Evolutionary conservation across 2,329 filamentous ascomycete genomes (phyloP).

Genomic region (Fusarium circinatum): DNA sequence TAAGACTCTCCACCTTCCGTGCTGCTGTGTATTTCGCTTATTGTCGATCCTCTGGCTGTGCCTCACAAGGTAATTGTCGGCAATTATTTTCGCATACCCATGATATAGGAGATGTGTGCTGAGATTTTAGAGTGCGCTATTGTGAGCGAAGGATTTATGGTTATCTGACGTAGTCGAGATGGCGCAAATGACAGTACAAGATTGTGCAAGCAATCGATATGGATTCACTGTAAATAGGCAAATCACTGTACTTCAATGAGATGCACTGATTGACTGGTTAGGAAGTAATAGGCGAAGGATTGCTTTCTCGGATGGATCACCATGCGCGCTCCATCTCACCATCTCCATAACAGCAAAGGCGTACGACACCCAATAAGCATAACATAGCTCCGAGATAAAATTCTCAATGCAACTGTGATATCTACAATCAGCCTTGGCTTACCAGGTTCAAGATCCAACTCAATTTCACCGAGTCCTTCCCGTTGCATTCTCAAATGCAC

Average conservation of each 20-base stretch:
- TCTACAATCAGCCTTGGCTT: not conserved
- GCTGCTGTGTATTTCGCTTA: not conserved
- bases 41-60: not conserved
- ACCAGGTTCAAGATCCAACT: not conserved
- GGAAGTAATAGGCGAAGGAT: not conserved
- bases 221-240: rapidly evolving
- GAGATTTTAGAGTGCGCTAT: not conserved
- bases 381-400: not conserved
- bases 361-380: not conserved
- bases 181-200: not conserved
- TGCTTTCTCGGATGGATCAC: not conserved
- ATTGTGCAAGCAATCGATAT: rapidly evolving
- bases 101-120: not conserved
- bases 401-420: not conserved
- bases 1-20: not conserved
- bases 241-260: too few relatives aligned
- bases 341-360: not conserved
- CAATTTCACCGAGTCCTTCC: not conserved
- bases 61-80: not conserved
- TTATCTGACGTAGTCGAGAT: not conserved
- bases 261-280: too few relatives aligned
- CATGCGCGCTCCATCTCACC: not conserved
- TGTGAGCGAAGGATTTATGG: not conserved
- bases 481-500: not conserved
- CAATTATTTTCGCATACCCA: not conserved